A percentile compares a stretch with the other conserved stretches of the same genome.
Conservation (phyloP, 768 basidiomycete genomes). For the Trametes gibbosa region DNA sequence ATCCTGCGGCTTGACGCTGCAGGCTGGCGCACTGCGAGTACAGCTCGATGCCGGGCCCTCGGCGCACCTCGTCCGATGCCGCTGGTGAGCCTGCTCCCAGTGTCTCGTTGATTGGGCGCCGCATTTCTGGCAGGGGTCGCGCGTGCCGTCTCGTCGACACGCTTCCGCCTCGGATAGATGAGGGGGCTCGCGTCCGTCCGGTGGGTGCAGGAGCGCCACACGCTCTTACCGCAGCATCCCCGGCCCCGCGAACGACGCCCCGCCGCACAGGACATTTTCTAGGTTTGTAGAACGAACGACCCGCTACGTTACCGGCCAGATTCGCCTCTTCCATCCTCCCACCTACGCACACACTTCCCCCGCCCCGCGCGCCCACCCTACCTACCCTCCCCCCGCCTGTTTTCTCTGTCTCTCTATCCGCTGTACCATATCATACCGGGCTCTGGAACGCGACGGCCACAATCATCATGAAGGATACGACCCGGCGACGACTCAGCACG, state of each 20-base stretch:
- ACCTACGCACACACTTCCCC: too few relatives aligned
- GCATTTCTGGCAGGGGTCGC: not conserved
- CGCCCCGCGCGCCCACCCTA: not conserved
- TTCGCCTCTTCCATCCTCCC: constrained; percentile 14
- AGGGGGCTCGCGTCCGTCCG: not conserved
- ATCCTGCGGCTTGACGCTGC: constrained; percentile 38
- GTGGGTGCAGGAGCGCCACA: not conserved
- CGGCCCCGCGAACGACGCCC: not conserved
- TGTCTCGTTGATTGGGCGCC: constrained; percentile 43
- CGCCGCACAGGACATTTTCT: constrained; percentile 8
- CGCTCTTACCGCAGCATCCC: constrained; percentile 1
- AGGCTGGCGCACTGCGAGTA: constrained; percentile 33
- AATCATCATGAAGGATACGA: constrained; percentile 22
- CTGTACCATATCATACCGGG: constrained; percentile 18
- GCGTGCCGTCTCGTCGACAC: constrained; percentile 15
- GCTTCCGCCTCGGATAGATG: constrained; percentile 2
- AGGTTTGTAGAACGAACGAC: constrained; percentile 20
- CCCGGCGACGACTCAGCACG: constrained; percentile 14
- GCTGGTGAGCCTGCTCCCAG: constrained; percentile 24
- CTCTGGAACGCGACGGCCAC: constrained; percentile 22
- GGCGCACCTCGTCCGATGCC: constrained; percentile 33
- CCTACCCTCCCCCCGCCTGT: not conserved
- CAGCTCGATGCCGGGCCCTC: not conserved
- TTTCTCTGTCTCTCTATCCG: not conserved
- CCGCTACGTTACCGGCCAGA: constrained; percentile 20